Evolutionary conservation across 495 filamentous ascomycete genomes (phyloP).

Genomic region (Neurospora tetrasperma): DNA sequence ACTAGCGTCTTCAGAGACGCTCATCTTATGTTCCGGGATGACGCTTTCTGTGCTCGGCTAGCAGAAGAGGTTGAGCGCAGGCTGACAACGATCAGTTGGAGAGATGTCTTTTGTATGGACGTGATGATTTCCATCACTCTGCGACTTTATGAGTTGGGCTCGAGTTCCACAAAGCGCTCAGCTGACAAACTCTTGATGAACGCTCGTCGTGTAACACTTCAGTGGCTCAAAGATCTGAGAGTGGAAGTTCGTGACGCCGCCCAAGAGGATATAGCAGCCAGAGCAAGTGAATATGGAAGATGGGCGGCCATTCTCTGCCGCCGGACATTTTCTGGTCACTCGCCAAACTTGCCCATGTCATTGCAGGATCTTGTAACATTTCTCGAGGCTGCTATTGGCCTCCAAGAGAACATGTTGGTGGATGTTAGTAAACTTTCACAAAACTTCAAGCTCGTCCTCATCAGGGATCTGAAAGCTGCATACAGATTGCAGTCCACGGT

Average conservation of each 20-base stretch:
- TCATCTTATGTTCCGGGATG: conserved; percentile 38
- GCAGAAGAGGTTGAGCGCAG: conserved; percentile 31
- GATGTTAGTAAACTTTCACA: neutral
- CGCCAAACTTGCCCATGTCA: neutral
- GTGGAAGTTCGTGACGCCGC: neutral
- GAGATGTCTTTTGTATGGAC: conserved; percentile 41
- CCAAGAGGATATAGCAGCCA: neutral
- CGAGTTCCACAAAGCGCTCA: neutral
- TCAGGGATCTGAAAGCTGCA: neutral
- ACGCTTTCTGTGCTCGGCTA: conserved; percentile 33
- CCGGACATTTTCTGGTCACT: neutral
- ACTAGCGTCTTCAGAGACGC: conserved; percentile 25
- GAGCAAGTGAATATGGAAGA: neutral
- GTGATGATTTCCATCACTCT: conserved; percentile 34
- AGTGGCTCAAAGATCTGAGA: neutral
- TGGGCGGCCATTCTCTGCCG: conserved; percentile 4
- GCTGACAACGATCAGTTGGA: conserved; percentile 41
- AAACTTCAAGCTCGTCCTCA: neutral
- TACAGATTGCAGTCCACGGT: neutral
- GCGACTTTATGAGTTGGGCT: conserved; percentile 16
- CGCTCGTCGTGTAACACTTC: neutral
- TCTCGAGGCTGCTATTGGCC: neutral
- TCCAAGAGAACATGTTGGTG: neutral
- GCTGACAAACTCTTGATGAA: neutral
- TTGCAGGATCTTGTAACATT: neutral